phyloP scores from a whole-genome alignment of 2,329 filamentous ascomycete species.

The Fusarium paranaense region DNA sequence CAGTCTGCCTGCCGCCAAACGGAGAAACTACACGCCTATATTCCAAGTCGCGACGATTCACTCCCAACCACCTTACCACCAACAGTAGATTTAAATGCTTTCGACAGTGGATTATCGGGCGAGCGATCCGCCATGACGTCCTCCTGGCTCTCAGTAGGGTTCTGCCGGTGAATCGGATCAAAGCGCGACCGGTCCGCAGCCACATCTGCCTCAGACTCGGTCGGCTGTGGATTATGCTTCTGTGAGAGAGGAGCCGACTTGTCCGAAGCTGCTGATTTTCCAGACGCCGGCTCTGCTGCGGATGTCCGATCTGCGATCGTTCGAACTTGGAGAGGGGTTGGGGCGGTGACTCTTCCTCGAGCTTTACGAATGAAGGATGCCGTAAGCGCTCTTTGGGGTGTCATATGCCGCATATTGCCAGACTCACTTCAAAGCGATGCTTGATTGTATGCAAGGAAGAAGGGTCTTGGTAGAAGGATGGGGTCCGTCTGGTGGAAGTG shows the following conservation, averaged over 20 bases:
- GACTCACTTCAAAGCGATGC: neutral
- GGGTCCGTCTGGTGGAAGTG: neutral
- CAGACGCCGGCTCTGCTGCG: neutral
- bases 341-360: neutral
- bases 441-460: neutral
- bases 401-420: neutral
- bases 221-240: neutral
- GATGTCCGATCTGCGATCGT: neutral
- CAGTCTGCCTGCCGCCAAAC: neutral
- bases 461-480: neutral
- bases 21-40: neutral
- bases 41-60: neutral
- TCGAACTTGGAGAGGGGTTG: neutral
- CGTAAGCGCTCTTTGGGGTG: neutral
- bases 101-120: neutral
- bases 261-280: neutral
- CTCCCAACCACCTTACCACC: neutral
- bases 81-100: neutral
- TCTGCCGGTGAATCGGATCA: neutral
- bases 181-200: neutral
- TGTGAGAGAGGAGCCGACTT: neutral
- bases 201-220: neutral
- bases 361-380: neutral
- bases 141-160: neutral
- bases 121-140: neutral